phyloP scores from a whole-genome alignment of 345 rosid genomes.

The Murraya koenigii region DNA sequence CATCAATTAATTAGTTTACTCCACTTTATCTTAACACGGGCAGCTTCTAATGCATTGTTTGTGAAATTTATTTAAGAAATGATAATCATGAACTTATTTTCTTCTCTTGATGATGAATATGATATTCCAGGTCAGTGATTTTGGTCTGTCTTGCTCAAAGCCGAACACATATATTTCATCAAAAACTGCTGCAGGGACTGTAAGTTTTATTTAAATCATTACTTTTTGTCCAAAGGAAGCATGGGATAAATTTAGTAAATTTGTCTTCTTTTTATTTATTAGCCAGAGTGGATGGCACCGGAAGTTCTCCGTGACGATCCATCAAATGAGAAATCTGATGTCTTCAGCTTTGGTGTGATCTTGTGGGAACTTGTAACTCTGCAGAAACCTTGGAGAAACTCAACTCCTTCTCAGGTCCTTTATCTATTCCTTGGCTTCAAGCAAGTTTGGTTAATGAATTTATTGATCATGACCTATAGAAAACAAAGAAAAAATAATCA shows the following conservation, averaged over 20 bases:
- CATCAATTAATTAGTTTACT: not conserved
- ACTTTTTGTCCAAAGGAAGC: not conserved
- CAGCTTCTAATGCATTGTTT: not conserved
- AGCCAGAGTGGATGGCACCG: conserved; percentile 74
- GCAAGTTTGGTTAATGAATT: too few relatives aligned
- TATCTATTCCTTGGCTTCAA: conserved; percentile 11
- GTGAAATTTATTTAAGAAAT: not conserved
- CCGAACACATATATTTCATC: conserved; percentile 53
- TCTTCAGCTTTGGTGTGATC: conserved; percentile 59
- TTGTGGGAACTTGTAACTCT: conserved; percentile 55
- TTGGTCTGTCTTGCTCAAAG: conserved; percentile 57
- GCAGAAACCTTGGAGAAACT: conserved; percentile 50
- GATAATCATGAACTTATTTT: conserved; percentile 16
- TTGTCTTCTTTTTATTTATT: conserved; percentile 10
- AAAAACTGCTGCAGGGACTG: conserved; percentile 59
- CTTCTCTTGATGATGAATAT: conserved; percentile 6
- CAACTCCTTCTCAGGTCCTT: conserved; percentile 44
- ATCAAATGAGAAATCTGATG: conserved; percentile 57
- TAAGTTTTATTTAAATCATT: conserved; percentile 24
- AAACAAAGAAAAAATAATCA: not conserved
- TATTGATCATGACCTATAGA: not conserved
- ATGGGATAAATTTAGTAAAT: not conserved
- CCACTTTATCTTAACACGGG: not conserved
- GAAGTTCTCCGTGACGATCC: conserved; percentile 53
- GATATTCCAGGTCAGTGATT: conserved; percentile 47